phyloP scores from a whole-genome alignment of 345 rosid genomes.

The Orychophragmus violaceus region DNA sequence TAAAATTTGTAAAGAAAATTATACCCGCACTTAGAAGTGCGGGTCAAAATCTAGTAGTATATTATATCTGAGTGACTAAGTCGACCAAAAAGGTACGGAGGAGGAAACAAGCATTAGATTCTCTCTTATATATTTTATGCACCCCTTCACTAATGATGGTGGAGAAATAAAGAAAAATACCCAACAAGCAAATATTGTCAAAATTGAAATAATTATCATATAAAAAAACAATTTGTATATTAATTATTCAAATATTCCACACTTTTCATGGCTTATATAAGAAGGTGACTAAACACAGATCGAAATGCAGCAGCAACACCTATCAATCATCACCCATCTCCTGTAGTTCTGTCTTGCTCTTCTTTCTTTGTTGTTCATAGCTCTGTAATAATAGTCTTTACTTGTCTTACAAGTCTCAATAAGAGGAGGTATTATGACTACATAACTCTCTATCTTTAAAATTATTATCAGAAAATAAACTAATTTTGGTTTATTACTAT shows the following conservation, averaged over 20 bases:
- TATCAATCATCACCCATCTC: constrained; percentile 29
- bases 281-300: neutral
- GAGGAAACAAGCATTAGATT: constrained; percentile 33
- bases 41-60: too few species aligned
- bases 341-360: constrained; percentile 14
- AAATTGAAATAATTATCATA: constrained; percentile 15
- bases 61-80: constrained; percentile 4
- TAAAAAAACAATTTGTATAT: neutral
- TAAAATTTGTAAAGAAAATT: too few species aligned
- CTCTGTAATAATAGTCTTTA: constrained; percentile 16
- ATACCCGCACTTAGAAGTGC: too few species aligned
- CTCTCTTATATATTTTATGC: constrained; percentile 22
- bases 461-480: neutral
- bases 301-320: constrained; percentile 36
- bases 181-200: constrained; percentile 13
- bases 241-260: neutral
- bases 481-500: neutral
- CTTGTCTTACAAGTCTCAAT: constrained; percentile 18
- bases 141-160: constrained; percentile 34
- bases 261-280: constrained; percentile 32
- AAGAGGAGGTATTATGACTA: constrained; percentile 29
- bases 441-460: neutral
- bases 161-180: constrained; percentile 27
- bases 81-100: constrained; percentile 31
- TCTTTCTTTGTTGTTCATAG: constrained; percentile 26